A percentile compares a stretch with the other conserved stretches of the same genome.
Conservation (phyloP, 1,139 yeast species). For the Insectozyma bohioensis region DNA sequence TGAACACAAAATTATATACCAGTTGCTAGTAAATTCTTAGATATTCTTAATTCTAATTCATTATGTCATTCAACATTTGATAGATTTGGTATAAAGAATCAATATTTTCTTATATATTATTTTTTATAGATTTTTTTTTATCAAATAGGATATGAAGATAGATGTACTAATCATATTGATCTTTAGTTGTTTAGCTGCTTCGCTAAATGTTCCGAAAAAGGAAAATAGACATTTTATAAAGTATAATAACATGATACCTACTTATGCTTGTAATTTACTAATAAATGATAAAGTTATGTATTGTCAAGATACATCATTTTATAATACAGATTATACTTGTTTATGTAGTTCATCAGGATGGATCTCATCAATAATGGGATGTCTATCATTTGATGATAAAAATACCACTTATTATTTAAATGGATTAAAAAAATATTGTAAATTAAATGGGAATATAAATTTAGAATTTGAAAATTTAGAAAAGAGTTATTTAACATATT, state of each 20-base stretch:
- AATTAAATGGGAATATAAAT: slow-evolving; percentile 8
- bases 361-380: slow-evolving; percentile 18
- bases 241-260: slow-evolving; percentile 8
- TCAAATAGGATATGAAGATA: too few relatives aligned
- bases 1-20: too few relatives aligned
- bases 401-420: slow-evolving; percentile 6
- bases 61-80: too few relatives aligned
- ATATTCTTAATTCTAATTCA: too few relatives aligned
- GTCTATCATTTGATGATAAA: slow-evolving; percentile 9
- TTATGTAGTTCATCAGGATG: slow-evolving; percentile 14
- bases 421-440: slow-evolving; percentile 14
- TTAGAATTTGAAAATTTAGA: neutral
- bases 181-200: too few relatives aligned
- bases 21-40: too few relatives aligned
- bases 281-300: slow-evolving; percentile 16
- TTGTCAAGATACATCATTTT: slow-evolving; percentile 12
- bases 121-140: too few relatives aligned
- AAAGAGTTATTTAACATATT: neutral
- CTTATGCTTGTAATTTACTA: slow-evolving; percentile 19
- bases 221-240: slow-evolving; percentile 5
- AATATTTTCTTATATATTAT: too few relatives aligned
- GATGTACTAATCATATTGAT: too few relatives aligned
- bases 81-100: too few relatives aligned
- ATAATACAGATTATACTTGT: slow-evolving; percentile 10
- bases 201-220: slow-evolving; percentile 7